phyloP scores from a whole-genome alignment of 176 grass and related monocot species.

The maize (Zea mays) region Zm-B73-REFERENCE-NAM-5.0 NC_050101.1:123614501-123615000 shows the following conservation, averaged over 20 bases:
- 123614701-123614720: slow-evolving; percentile 4
- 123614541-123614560: slow-evolving; percentile 50
- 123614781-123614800: not conserved
- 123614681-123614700: slow-evolving; percentile 17
- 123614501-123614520: slow-evolving; percentile 9
- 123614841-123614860: slow-evolving; percentile 20
- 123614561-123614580: slow-evolving; percentile 61
- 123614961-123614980: slow-evolving; percentile 10
- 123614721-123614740: slow-evolving; percentile 2
- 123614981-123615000: not conserved
- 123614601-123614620: slow-evolving; percentile 73
- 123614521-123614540: slow-evolving; percentile 23
- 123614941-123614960: not conserved
- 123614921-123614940: not conserved
- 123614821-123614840: not conserved
- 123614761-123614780: not conserved
- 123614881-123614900: not conserved
- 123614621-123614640: slow-evolving; percentile 63
- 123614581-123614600: slow-evolving; percentile 58
- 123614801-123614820: not conserved
- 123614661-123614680: slow-evolving; percentile 62
- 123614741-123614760: not conserved
- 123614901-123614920: not conserved
- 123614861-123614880: not conserved
- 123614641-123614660: slow-evolving; percentile 60